Base-by-base conservation (phyloP, 441 rosid genomes). In the Breynia disticha region DNA sequence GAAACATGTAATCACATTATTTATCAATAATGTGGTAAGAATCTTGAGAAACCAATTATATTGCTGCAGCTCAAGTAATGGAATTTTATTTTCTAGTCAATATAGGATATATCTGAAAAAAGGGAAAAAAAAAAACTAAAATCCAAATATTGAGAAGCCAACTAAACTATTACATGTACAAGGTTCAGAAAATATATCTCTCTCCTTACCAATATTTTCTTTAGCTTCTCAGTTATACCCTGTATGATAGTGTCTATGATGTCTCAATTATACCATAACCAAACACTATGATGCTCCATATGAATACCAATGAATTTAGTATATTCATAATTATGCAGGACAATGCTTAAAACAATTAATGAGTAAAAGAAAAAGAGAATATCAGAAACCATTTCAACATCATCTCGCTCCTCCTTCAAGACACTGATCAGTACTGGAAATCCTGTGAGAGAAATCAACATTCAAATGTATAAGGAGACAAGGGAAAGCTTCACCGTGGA, bases 331-430 rank as follows among this genome's bases (percentile, higher is more conserved):
- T 28, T 28, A 28, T 28, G 35, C 5, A 28, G 35, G 35, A 2
- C 35, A 28, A 28, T 28, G 35, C 35, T 28, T 9, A 49, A 42
- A 42, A 3, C 46, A n/a, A 42, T 5, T 22, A 44, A 16, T 15
- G 16, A 13, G 16, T 43, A 39, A 16, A n/a, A 46, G 32, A 28
- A 44, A 39, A 57, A 67, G 55, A 46, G 19, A 49, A 51, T 59
- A 49, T 61, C 12, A 4, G 49, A 55, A 54, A 93, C 99, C 97
- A 89, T 83, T 76, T 89, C 99, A 65, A 83, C 73, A 65, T 84
- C 97, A 67, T 89, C 96, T 57, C 86, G 76, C 60, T 93, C 96
- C 58, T 89, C 93, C 81, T 76, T 89, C 64, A 93, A 69, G 59
- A 93, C 82, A 67, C 84, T 73, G 75, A 84, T 55, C 46, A 93